Base-by-base conservation (phyloP, 176 grass and related monocot genomes). In the Oryza meyeriana region DNA sequence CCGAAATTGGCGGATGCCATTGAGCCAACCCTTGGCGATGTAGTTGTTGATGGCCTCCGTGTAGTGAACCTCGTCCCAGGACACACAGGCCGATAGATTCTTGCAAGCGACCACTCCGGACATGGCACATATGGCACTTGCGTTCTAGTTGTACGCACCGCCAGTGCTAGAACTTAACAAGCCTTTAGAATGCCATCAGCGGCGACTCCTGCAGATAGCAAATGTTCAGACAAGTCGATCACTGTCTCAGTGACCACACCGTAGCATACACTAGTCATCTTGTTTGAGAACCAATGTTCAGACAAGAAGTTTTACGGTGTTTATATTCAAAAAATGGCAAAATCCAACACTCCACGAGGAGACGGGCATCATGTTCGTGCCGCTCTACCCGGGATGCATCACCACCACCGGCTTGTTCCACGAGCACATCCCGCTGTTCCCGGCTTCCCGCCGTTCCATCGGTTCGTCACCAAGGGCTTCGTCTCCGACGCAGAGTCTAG, bases 371-470 rank as follows among this genome's bases (percentile, higher is more conserved):
- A 93, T 90, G 3, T 98, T 98, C 64, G 84, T 92, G 0, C 94
- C 95, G 2, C 86, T 98, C 20, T 98, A 94, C 81, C 95, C 92
- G 0, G 95, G 95, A 0, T 97, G 94, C 89, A 97, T 97, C 83
- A 92, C 94, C 62, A 94, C 92, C 12, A 97, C 94, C 16, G 94
- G 89, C 0, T 72, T 97, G 0, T 97, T 97, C 89, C 73, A 89
- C 12, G 91, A 97, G 80, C 94, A 97, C 77, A 88, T 97, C 86
- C 94, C 94, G 48, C 39, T 83, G 0, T 97, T 97, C n/a, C 85
- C 57, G 94, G 2, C 38, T 97, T 97, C 89, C 92, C 94, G 45
- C 91, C 80, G 0, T 97, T 97, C 83, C 94, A 97, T 35, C 92
- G 75, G 94, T 97, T 82, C 83, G 8, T 97, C 5, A 94, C 94